Conservation (phyloP, 441 rosid species). For the Adansonia madagascariensis region DNA sequence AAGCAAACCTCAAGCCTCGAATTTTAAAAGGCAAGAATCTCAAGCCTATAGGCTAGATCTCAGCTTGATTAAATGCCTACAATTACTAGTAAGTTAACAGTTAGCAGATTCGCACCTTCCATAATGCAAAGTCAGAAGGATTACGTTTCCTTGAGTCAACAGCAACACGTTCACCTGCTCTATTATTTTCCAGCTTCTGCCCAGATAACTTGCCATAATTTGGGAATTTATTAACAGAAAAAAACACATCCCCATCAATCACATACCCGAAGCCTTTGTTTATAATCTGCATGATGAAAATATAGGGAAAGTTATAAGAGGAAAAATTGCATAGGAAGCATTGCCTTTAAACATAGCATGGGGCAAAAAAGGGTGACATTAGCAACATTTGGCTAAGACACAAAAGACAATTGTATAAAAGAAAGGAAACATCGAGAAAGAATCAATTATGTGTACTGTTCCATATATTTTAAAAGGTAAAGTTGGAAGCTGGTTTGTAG, state of each 20-base stretch:
- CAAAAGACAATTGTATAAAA: neutral
- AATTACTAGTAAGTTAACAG: neutral
- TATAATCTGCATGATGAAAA: slow-evolving; percentile 64
- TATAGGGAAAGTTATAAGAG: neutral
- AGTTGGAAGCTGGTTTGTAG: neutral
- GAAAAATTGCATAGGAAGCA: neutral
- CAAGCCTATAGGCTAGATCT: neutral
- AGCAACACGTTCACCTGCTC: slow-evolving; percentile 90
- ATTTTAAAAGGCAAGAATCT: neutral
- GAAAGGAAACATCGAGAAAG: neutral
- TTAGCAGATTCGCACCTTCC: slow-evolving; percentile 63
- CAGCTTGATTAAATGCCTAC: neutral
- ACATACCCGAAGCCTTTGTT: slow-evolving; percentile 70
- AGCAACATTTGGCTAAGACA: neutral
- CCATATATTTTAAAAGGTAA: neutral
- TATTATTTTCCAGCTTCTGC: slow-evolving; percentile 66
- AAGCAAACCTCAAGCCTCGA: neutral
- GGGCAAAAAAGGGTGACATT: neutral
- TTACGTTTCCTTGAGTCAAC: slow-evolving; percentile 82
- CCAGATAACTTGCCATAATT: slow-evolving; percentile 85
- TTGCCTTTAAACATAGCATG: neutral
- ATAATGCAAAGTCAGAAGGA: slow-evolving; percentile 92
- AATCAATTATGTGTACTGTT: too few relatives aligned
- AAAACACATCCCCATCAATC: slow-evolving; percentile 86
- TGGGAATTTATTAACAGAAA: slow-evolving; percentile 72